phyloP scores from a whole-genome alignment of 2,329 filamentous ascomycete genomes.

The Diplodia intermedia region DNA sequence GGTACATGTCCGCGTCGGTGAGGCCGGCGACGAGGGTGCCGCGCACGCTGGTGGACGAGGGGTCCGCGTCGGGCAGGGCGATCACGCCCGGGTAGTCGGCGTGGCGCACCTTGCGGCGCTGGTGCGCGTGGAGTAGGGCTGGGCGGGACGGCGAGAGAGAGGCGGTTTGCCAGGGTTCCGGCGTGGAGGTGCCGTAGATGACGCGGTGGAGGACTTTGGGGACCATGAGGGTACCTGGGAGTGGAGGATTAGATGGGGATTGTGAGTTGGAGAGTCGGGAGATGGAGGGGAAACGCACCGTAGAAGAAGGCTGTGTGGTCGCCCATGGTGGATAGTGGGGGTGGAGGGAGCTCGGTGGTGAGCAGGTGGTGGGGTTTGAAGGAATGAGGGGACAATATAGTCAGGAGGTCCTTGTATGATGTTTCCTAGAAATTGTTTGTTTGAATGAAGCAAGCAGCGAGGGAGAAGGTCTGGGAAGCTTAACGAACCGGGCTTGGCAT shows the following conservation, averaged over 20 bases:
- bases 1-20: slow-evolving; percentile 75
- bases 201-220: slow-evolving; percentile 85
- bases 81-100: slow-evolving; percentile 86
- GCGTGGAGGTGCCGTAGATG: slow-evolving; percentile 68
- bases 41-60: slow-evolving; percentile 60
- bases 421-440: background rate
- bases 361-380: background rate
- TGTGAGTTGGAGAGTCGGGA: background rate
- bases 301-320: slow-evolving; percentile 68
- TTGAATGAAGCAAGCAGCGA: background rate
- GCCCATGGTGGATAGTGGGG: slow-evolving; percentile 4
- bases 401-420: background rate
- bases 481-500: background rate
- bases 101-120: slow-evolving; percentile 70
- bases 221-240: slow-evolving; percentile 73
- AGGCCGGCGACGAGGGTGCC: slow-evolving; percentile 79
- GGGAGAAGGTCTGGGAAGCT: background rate
- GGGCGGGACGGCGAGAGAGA: slow-evolving; percentile 69
- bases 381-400: background rate
- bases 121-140: slow-evolving; percentile 76
- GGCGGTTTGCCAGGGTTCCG: slow-evolving; percentile 54
- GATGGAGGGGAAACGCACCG: slow-evolving; percentile 47
- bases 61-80: slow-evolving; percentile 33
- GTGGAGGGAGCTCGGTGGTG: background rate
- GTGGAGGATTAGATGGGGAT: background rate